Conservation (phyloP, 164 flowering plant species). For the Pachysandra terminalis region DNA sequence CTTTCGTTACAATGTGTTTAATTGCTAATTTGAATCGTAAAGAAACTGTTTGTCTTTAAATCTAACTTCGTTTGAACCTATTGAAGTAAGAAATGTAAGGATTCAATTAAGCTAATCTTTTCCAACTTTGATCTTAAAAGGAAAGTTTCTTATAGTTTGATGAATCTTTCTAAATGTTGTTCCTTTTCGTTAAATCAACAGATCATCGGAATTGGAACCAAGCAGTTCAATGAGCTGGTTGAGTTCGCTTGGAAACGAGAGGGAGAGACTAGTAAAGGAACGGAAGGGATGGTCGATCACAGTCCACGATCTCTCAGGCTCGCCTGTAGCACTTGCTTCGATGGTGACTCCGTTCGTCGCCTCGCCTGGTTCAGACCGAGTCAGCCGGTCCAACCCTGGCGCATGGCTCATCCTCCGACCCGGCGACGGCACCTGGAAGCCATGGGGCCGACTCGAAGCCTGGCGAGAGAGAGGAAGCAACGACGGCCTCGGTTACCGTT, state of each 20-base stretch:
- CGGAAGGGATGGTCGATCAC: slow-evolving; percentile 96
- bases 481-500: slow-evolving; percentile 75
- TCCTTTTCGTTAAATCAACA: slow-evolving; percentile 16
- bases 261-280: slow-evolving; percentile 68
- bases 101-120: no score
- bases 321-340: slow-evolving; percentile 87
- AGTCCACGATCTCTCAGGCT: slow-evolving; percentile 90
- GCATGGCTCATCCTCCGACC: slow-evolving; percentile 97
- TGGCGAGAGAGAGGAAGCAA: slow-evolving; percentile 82
- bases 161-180: not conserved
- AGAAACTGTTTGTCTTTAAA: no score
- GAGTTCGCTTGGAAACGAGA: slow-evolving; percentile 67
- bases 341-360: slow-evolving; percentile 99
- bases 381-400: slow-evolving; percentile 90
- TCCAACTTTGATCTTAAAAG: no score
- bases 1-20: no score
- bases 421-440: slow-evolving; percentile 80
- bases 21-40: no score
- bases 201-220: slow-evolving; percentile 50
- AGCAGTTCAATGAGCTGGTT: slow-evolving; percentile 62
- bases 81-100: no score
- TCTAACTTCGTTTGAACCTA: no score
- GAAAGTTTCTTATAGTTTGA: no score
- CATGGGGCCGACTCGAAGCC: slow-evolving; percentile 96
- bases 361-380: slow-evolving; percentile 85